Evolutionary conservation across 2,329 filamentous ascomycete genomes (phyloP).

Genomic region (Lasiodiplodia sp.): DNA sequence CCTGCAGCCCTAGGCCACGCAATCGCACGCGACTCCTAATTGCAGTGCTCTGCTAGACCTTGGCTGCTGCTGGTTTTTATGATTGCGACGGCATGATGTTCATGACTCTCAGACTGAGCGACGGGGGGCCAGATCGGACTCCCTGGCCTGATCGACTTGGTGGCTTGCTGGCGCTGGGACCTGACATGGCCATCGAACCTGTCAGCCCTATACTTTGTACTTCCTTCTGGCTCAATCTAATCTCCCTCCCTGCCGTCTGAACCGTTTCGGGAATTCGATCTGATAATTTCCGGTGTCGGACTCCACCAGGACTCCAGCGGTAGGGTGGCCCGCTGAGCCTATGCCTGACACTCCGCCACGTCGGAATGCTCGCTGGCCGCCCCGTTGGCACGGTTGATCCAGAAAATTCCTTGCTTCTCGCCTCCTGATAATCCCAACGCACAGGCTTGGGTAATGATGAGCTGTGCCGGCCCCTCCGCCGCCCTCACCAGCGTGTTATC

Average conservation of each 20-base stretch:
- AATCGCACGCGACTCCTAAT: constrained; percentile 3
- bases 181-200: constrained; percentile 4
- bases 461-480: constrained; percentile 5
- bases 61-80: neutral
- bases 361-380: constrained; percentile 11
- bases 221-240: constrained; percentile 14
- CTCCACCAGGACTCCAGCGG: constrained; percentile 3
- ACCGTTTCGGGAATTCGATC: neutral
- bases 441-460: constrained; percentile 16
- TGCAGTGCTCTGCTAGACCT: neutral
- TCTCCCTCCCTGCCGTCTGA: constrained; percentile 11
- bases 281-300: constrained; percentile 29
- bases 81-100: neutral
- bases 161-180: constrained; percentile 5
- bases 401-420: constrained; percentile 11
- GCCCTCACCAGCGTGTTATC: constrained; percentile 17
- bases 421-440: constrained; percentile 23
- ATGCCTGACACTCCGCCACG: constrained; percentile 2
- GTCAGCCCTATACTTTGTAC: constrained; percentile 12
- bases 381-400: constrained; percentile 9
- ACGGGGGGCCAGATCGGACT: constrained; percentile 1
- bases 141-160: constrained; percentile 12
- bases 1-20: neutral
- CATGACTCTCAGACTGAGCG: neutral
- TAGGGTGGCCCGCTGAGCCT: constrained; percentile 15